Conservation (phyloP, 169 alveolate genomes). For the Pseudocohnilembus persalinus region DNA sequence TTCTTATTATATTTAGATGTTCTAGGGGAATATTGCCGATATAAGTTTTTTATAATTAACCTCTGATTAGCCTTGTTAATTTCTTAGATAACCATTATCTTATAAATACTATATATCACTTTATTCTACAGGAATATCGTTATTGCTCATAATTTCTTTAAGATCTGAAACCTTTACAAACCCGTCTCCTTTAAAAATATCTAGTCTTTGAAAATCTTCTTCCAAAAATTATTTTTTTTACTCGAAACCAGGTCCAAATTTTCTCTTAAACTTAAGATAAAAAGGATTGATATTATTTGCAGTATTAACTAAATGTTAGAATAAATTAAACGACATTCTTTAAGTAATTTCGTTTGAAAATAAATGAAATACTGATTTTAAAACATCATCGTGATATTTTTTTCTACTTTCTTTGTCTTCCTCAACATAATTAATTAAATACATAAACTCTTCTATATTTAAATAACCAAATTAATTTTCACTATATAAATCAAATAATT, state of each 20-base stretch:
- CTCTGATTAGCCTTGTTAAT: background rate
- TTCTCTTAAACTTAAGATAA: constrained; percentile 8
- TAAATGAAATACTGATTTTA: constrained; percentile 5
- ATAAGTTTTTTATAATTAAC: constrained; percentile 13
- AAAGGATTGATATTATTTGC: constrained; percentile 3
- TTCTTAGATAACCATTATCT: background rate
- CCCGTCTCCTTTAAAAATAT: background rate
- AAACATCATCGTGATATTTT: background rate
- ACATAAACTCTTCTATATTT: background rate
- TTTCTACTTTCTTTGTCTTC: background rate
- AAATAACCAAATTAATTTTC: constrained; percentile 13
- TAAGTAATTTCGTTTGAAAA: constrained; percentile 8
- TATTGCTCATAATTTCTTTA: constrained; percentile 5
- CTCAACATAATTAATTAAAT: constrained; percentile 6
- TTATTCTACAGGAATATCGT: background rate
- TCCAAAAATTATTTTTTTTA: background rate
- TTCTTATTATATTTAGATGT: constrained; percentile 6
- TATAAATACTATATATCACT: background rate
- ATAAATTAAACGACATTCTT: constrained; percentile 2
- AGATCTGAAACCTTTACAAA: background rate
- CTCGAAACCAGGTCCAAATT: constrained; percentile 26
- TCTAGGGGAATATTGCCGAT: constrained; percentile 4
- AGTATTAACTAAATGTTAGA: constrained; percentile 4
- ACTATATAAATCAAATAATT: constrained; percentile 13
- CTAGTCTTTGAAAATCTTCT: constrained; percentile 23